Conservation (phyloP, 495 filamentous ascomycete species). For the Penicillium argentinense region DNA sequence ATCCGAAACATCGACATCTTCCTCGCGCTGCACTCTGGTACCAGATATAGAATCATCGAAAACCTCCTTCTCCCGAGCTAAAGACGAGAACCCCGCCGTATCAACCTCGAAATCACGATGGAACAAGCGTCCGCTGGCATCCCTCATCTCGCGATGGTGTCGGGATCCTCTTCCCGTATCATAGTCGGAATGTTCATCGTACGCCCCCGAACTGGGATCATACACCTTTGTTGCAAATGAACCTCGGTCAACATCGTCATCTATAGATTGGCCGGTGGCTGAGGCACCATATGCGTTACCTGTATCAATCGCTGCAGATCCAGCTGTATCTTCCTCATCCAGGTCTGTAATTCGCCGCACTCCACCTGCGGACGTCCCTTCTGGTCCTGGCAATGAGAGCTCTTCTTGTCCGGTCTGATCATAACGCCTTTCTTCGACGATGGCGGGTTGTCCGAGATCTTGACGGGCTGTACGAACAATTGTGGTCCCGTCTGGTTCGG, state of each 20-base stretch:
- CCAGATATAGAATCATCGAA: constrained; percentile 27
- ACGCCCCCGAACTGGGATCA: constrained; percentile 13
- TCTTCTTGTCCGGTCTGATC: constrained; percentile 38
- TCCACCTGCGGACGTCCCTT: constrained; percentile 23
- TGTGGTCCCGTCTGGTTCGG: constrained; percentile 36
- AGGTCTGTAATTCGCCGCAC: constrained; percentile 31
- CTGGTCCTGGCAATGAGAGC: constrained; percentile 8
- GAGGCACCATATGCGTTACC: constrained; percentile 5
- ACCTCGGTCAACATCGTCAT: constrained; percentile 10
- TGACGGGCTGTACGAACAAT: constrained; percentile 38
- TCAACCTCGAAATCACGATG: constrained; percentile 13
- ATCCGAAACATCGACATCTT: constrained; percentile 22
- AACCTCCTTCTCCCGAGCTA: constrained; percentile 8
- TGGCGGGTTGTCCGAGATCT: constrained; percentile 35
- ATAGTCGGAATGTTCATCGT: constrained; percentile 17
- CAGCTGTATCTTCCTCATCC: constrained; percentile 18
- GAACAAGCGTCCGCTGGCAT: constrained; percentile 4
- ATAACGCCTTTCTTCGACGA: constrained; percentile 38
- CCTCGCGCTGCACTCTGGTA: constrained; percentile 7
- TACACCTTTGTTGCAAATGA: constrained; percentile 11
- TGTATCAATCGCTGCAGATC: not conserved
- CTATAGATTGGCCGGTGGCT: constrained; percentile 7
- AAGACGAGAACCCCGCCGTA: constrained; percentile 4
- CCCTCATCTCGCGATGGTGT: constrained; percentile 11
- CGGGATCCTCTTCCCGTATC: constrained; percentile 7